A percentile compares a stretch with the other conserved stretches of the same genome.
Conservation (phyloP, 805 yeast genomes). For the Sugiyamaella chiloensis region DNA sequence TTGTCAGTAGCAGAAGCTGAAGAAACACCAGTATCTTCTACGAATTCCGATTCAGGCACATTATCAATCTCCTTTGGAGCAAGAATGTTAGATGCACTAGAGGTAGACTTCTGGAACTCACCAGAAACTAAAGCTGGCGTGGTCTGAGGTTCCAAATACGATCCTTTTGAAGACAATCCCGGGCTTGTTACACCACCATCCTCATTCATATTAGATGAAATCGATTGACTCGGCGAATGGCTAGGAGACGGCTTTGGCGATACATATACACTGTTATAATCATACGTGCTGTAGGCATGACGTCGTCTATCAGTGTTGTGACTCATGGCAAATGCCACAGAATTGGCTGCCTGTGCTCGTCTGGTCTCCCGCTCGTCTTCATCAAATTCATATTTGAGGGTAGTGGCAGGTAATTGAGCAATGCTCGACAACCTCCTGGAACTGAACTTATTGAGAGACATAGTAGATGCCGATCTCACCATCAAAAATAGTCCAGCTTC, state of each 20-base stretch:
- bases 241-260: constrained; percentile 23
- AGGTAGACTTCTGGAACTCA: constrained; percentile 3
- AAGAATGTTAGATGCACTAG: constrained; percentile 5
- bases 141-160: constrained; percentile 9
- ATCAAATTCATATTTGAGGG: constrained; percentile 69
- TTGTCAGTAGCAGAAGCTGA: neutral
- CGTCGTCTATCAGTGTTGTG: constrained; percentile 54
- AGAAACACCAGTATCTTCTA: constrained; percentile 10
- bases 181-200: constrained; percentile 1
- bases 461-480: constrained; percentile 40
- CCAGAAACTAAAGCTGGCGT: constrained; percentile 10
- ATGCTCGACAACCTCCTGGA: constrained; percentile 50
- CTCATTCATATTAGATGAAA: constrained; percentile 3
- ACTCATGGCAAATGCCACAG: constrained; percentile 50
- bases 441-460: constrained; percentile 28
- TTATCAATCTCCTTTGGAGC: neutral
- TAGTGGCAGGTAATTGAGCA: constrained; percentile 80
- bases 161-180: neutral
- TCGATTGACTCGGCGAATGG: constrained; percentile 16
- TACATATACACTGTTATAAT: constrained; percentile 28
- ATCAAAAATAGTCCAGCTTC: constrained; percentile 68
- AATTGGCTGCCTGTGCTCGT: constrained; percentile 31
- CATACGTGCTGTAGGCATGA: constrained; percentile 26
- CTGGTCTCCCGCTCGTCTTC: constrained; percentile 54
- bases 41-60: constrained; percentile 4